Percentiles rank a stretch among this genome's conserved stretches.
Evolutionary conservation across 345 rosid genomes (phyloP).

Genomic region (Salix caprea): DNA sequence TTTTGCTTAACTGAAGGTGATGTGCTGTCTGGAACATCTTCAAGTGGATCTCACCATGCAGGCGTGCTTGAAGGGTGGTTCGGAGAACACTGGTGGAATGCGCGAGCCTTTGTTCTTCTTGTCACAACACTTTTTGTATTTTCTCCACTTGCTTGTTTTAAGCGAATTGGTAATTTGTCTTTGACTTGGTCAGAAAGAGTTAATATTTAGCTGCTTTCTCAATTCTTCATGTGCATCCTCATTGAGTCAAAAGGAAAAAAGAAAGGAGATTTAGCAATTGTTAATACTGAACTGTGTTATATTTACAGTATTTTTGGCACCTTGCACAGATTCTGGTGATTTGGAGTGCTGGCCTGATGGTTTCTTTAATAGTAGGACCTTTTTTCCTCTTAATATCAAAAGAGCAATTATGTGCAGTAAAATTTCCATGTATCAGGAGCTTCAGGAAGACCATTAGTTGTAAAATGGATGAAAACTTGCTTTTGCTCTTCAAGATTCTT

Average conservation of each 20-base stretch:
- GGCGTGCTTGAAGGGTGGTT: constrained; percentile 92
- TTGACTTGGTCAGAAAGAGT: constrained; percentile 1
- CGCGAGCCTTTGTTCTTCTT: constrained; percentile 55
- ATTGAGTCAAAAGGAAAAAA: background rate
- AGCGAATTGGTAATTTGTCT: constrained; percentile 61
- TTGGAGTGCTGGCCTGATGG: background rate
- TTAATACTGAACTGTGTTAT: background rate
- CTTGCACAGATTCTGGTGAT: background rate
- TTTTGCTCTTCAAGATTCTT: background rate
- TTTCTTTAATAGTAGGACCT: background rate
- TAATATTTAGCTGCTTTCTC: background rate
- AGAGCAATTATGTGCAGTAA: background rate
- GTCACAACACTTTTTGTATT: constrained; percentile 57
- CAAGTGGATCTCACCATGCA: constrained; percentile 70
- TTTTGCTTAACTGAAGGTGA: constrained; percentile 43
- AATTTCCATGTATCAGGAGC: background rate
- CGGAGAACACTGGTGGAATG: constrained; percentile 78
- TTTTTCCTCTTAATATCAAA: background rate
- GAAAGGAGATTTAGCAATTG: background rate
- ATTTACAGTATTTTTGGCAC: background rate
- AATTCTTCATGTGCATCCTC: background rate
- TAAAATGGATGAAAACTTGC: background rate
- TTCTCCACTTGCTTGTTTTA: constrained; percentile 76
- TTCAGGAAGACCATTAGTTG: background rate
- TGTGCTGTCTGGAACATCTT: constrained; percentile 78